Evolutionary conservation across 345 rosid genomes (phyloP), one percentile per base, ranked within the genome.

Genomic region (Citrus unshiu): DNA sequence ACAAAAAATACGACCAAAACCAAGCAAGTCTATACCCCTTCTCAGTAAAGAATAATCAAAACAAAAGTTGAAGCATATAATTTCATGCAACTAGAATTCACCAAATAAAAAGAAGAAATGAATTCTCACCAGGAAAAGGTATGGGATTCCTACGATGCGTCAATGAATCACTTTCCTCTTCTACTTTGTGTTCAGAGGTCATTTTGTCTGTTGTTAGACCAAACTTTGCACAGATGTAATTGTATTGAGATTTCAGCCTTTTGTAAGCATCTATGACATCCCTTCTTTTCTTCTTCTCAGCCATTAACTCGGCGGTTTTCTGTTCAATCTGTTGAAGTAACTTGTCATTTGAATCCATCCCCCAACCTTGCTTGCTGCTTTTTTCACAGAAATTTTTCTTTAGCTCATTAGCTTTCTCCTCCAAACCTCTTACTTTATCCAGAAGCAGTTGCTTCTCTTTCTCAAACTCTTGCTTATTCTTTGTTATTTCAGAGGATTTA

Each of bases 161-260:
- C 65, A 77, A 29, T 13, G 78, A 79, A 59, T 79, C 86, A 79
- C 72, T 82, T 77, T 81, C 91, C 66, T 83, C 80, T 51, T 83
- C 87, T 77, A 78, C 76, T 56, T 80, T 85, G 78, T 64, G 65
- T 64, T 78, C 80, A 16, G 67, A 75, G 49, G 66, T 70, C 85
- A 81, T 83, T 75, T 86, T 86, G 74, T 88, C 92, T 12, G 76
- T 68, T 46, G 86, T 83, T 77, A 90, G 89, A 56, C 91, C 93
- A 27, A 24, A 77, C 88, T 75, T 91, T 77, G 78, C 61, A 43
- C 83, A 74, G 70, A 96, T 93, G 78, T 49, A 96, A 30, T 62
- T 87, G 84, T 93, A 83, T 64, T 93, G 95, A 65, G 95, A 91
- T 83, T 87, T 92, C 60, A 91, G 77, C 77, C 82, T 90, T 64